phyloP scores from a whole-genome alignment of 2,329 filamentous ascomycete genomes.

The Trichophyton rubrum region DNA sequence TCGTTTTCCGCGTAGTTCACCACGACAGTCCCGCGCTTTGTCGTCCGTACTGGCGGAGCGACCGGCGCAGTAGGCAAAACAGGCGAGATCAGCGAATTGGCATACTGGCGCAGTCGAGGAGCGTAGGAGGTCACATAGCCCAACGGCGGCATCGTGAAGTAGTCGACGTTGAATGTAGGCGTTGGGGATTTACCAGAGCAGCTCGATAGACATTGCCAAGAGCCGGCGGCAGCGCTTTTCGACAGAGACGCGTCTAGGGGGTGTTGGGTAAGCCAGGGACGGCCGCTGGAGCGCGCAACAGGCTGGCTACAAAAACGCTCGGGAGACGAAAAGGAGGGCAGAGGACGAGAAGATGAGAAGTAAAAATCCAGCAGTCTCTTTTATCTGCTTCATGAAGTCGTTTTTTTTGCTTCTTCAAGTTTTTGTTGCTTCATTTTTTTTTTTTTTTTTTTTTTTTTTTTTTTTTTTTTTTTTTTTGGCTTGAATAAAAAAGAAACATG shows the following conservation, averaged over 20 bases:
- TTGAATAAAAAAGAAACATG: slow-evolving; percentile 2
- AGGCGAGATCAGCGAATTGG: slow-evolving; percentile 80
- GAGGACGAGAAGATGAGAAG: neutral
- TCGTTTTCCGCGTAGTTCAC: slow-evolving; percentile 98
- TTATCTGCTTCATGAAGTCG: neutral
- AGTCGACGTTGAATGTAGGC: neutral
- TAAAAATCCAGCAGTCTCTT: neutral
- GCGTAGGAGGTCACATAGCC: slow-evolving; percentile 86
- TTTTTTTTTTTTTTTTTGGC: neutral
- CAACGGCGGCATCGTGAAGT: slow-evolving; percentile 36
- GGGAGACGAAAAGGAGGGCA: neutral
- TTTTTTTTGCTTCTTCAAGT: neutral
- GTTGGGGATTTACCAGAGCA: neutral
- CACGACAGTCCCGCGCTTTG: slow-evolving; percentile 88
- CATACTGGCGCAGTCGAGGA: slow-evolving; percentile 76
- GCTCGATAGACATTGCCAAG: slow-evolving; percentile 6
- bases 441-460: neutral
- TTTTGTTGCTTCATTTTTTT: neutral
- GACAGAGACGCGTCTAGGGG: slow-evolving; percentile 3
- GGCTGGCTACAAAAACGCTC: neutral
- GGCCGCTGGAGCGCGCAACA: neutral
- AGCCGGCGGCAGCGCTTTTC: slow-evolving; percentile 1
- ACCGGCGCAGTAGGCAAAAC: slow-evolving; percentile 59
- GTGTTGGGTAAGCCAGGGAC: neutral
- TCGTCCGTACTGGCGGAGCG: slow-evolving; percentile 64